phyloP scores from a whole-genome alignment of 2,329 filamentous ascomycete genomes.

The Calonectria pteridis region DNA sequence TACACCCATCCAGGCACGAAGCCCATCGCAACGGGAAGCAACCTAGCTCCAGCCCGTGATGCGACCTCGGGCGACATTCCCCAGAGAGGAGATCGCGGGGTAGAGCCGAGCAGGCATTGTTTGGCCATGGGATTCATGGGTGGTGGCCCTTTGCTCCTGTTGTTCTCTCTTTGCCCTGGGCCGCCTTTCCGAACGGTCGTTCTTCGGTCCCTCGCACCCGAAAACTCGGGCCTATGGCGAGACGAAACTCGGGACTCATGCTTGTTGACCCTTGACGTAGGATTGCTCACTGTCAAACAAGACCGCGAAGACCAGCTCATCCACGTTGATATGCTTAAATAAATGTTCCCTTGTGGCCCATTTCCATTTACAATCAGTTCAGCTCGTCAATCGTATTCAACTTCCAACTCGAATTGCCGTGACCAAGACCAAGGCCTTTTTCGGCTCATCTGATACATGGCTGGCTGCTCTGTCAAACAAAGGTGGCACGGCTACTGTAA shows the following conservation, averaged over 20 bases:
- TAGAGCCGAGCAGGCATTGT: conserved; percentile 3
- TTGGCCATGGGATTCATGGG: background rate
- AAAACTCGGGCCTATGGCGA: background rate
- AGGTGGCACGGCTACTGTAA: background rate
- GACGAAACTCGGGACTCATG: background rate
- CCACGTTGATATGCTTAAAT: too few species aligned
- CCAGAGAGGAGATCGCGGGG: conserved; percentile 21
- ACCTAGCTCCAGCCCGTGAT: conserved; percentile 8
- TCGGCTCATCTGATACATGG: conserved; percentile 13
- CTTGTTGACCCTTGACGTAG: background rate
- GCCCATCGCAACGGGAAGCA: conserved; percentile 9
- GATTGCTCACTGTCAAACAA: background rate
- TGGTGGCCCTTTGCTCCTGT: background rate
- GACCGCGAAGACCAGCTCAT: background rate
- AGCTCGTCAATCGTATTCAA: background rate
- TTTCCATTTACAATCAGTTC: background rate
- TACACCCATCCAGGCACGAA: conserved; percentile 8
- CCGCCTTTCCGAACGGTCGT: conserved; percentile 9
- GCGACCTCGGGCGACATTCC: background rate
- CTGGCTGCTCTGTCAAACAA: background rate
- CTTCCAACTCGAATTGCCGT: background rate
- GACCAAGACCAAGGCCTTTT: background rate
- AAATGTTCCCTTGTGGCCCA: background rate
- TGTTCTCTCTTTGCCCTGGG: background rate
- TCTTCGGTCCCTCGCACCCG: background rate